Evolutionary conservation across 2,329 filamentous ascomycete genomes (phyloP).

Genomic region (Plenodomus lindquistii): DNA sequence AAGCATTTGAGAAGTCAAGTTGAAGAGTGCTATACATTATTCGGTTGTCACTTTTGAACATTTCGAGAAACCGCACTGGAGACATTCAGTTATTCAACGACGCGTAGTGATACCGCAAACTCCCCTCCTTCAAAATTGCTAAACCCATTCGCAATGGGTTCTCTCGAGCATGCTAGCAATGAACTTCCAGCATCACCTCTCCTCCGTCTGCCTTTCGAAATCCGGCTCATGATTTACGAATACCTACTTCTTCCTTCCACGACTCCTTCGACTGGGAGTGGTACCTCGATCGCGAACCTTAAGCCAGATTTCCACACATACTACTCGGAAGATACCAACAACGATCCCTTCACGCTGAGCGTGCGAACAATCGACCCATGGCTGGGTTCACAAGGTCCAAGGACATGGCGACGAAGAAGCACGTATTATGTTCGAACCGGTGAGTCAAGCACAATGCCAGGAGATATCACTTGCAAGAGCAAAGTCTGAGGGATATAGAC

Average conservation of each 20-base stretch:
- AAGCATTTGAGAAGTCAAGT: too few species aligned
- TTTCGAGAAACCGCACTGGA: too few species aligned
- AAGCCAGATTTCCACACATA: constrained; percentile 50
- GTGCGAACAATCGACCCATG: constrained; percentile 52
- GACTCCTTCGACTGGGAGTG: constrained; percentile 31
- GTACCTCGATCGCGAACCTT: constrained; percentile 39
- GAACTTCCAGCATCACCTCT: constrained; percentile 36
- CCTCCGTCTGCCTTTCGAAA: constrained; percentile 51
- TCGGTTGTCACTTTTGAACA: too few species aligned
- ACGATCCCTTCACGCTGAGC: constrained; percentile 42
- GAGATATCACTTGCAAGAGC: background rate
- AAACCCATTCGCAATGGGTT: background rate
- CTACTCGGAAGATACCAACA: constrained; percentile 36
- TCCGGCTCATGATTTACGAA: constrained; percentile 53
- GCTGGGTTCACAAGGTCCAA: constrained; percentile 25
- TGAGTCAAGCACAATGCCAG: constrained; percentile 15
- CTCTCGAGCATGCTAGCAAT: background rate
- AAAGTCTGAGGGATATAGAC: background rate
- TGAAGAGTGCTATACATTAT: too few species aligned
- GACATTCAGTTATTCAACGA: background rate
- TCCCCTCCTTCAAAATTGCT: background rate
- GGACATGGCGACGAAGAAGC: constrained; percentile 40
- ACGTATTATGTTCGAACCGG: constrained; percentile 44
- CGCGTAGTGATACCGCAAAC: background rate
- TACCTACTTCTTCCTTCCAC: constrained; percentile 47